Conservation (phyloP, 1,139 yeast species). For the Sugiyamaella paludigena region DNA sequence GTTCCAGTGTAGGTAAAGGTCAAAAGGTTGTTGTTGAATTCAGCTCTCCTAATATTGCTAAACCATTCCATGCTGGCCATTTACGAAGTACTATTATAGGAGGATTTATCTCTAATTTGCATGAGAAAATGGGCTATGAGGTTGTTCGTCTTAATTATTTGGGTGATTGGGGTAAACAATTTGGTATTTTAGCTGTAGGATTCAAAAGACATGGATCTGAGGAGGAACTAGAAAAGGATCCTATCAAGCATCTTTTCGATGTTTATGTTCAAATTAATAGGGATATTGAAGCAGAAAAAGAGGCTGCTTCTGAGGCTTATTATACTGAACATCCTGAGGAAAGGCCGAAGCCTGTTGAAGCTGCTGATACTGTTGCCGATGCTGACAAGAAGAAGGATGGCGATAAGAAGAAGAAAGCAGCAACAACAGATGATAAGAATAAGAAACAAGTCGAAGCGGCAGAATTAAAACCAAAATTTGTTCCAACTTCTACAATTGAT, state of each 20-base stretch:
- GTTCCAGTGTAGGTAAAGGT: conserved; percentile 68
- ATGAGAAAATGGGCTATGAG: conserved; percentile 87
- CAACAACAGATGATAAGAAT: neutral
- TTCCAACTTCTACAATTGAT: conserved; percentile 51
- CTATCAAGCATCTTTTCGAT: conserved; percentile 91
- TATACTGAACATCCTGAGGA: conserved; percentile 7
- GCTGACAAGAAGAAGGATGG: neutral
- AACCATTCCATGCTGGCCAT: conserved; percentile 99
- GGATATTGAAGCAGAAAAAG: conserved; percentile 77
- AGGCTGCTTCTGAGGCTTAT: conserved; percentile 42
- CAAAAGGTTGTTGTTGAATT: conserved; percentile 82
- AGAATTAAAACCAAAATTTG: conserved; percentile 21
- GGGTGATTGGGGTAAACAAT: conserved; percentile 99
- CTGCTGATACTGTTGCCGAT: conserved; percentile 22
- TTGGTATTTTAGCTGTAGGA: conserved; percentile 93
- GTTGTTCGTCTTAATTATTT: conserved; percentile 88
- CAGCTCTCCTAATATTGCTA: conserved; percentile 97
- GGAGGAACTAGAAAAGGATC: conserved; percentile 67
- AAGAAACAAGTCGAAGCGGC: no score
- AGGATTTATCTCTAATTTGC: conserved; percentile 88
- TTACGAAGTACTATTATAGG: conserved; percentile 97
- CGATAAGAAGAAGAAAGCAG: conserved; percentile 18
- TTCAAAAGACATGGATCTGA: conserved; percentile 82
- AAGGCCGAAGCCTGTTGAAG: conserved; percentile 8
- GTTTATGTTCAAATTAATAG: conserved; percentile 87